These are phyloP conservation scores for Beauveria australis DNA, from an alignment of 2,329 filamentous ascomycete species.

Conservation along the genomic window DNA sequence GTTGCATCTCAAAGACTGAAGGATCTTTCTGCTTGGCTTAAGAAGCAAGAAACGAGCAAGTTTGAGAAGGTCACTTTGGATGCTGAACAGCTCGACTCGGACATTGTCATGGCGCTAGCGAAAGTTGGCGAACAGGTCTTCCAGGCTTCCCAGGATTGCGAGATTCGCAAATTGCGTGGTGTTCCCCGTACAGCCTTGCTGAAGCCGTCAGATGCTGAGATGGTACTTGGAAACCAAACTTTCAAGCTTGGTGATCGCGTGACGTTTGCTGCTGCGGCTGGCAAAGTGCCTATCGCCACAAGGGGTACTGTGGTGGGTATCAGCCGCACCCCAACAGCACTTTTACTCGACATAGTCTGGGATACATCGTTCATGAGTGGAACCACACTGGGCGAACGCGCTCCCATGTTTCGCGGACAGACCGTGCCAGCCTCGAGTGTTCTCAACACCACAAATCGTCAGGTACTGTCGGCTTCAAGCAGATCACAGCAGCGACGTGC, in stretches of 20 bases:
- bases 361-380: constrained; percentile 96
- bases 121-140: constrained; percentile 59
- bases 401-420: constrained; percentile 86
- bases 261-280: constrained; percentile 85
- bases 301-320: constrained; percentile 92
- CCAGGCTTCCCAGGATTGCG: constrained; percentile 41
- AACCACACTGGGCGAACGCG: constrained; percentile 81
- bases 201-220: constrained; percentile 93
- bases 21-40: constrained; percentile 90
- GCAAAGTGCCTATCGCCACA: constrained; percentile 88
- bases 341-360: constrained; percentile 85
- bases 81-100: constrained; percentile 90
- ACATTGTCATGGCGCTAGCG: constrained; percentile 76
- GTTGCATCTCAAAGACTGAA: constrained; percentile 74
- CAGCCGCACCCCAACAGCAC: constrained; percentile 74
- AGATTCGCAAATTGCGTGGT: constrained; percentile 63
- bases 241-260: constrained; percentile 85
- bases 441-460: constrained; percentile 75
- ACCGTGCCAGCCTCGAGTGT: constrained; percentile 84
- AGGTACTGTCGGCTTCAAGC: constrained; percentile 63
- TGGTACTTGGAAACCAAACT: constrained; percentile 74
- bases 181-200: constrained; percentile 83
- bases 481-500: constrained; percentile 42
- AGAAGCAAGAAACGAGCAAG: constrained; percentile 79
- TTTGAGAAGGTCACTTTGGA: constrained; percentile 96